A percentile compares a stretch with the other conserved stretches of the same genome.
Conservation (phyloP, 1,139 yeast genomes). For the Pneumocystis sp. region DNA sequence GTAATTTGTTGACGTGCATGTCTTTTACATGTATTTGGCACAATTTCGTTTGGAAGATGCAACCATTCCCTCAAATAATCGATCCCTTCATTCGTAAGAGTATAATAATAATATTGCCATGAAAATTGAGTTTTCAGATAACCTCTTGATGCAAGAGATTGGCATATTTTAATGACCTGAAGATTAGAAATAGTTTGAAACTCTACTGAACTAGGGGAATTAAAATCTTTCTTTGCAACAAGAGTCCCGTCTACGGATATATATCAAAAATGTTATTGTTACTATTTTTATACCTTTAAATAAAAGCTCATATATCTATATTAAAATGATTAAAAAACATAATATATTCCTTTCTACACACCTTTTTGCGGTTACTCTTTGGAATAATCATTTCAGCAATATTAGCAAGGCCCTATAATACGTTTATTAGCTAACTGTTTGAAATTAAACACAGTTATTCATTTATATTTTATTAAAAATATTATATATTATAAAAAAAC, state of each 20-base stretch:
- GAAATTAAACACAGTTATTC: not conserved
- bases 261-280: not conserved
- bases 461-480: not conserved
- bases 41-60: constrained; percentile 96
- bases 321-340: constrained; percentile 24
- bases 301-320: not conserved
- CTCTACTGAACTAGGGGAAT: constrained; percentile 95
- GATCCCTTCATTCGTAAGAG: constrained; percentile 99
- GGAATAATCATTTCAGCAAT: constrained; percentile 74
- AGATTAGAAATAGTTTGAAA: constrained; percentile 37
- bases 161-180: constrained; percentile 97
- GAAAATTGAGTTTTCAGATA: constrained; percentile 99
- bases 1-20: constrained; percentile 33
- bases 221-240: constrained; percentile 97
- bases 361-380: constrained; percentile 98
- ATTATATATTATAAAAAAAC: not conserved
- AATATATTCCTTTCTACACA: constrained; percentile 98
- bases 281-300: not conserved
- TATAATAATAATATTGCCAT: constrained; percentile 99
- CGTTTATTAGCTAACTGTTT: not conserved
- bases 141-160: constrained; percentile 97
- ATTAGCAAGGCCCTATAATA: not conserved
- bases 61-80: constrained; percentile 96
- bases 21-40: constrained; percentile 97
- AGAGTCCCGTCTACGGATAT: constrained; percentile 75